Conservation (phyloP, 225 moss, liverwort and hornwort genomes). For the Polytrichum formosum region DNA sequence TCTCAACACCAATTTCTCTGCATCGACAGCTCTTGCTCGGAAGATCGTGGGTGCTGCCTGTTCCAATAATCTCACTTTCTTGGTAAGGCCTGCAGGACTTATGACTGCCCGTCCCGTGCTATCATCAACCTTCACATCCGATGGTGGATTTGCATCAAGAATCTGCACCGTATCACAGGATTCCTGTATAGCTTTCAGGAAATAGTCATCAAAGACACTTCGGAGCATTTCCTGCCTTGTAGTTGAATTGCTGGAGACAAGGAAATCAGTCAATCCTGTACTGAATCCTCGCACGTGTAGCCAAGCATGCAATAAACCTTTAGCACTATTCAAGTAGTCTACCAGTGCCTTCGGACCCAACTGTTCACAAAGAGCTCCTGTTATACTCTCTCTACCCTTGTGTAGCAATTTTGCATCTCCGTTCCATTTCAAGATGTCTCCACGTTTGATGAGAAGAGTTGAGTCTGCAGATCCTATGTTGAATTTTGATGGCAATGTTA, state of each 20-base stretch:
- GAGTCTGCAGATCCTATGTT: constrained; percentile 34
- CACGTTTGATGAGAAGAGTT: constrained; percentile 48
- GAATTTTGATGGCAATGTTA: constrained; percentile 41
- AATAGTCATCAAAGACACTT: constrained; percentile 31
- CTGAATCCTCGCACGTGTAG: constrained; percentile 69
- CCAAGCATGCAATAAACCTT: constrained; percentile 71
- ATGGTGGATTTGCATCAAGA: constrained; percentile 24
- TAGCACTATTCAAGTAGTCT: constrained; percentile 64
- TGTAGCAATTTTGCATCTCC: constrained; percentile 60
- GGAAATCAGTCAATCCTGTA: constrained; percentile 68
- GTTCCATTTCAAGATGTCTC: constrained; percentile 56
- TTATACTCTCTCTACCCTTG: constrained; percentile 51
- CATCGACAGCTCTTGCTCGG: constrained; percentile 44
- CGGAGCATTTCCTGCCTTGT: constrained; percentile 45
- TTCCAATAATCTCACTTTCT: constrained; percentile 46
- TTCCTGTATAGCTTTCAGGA: constrained; percentile 37
- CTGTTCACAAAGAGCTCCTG: constrained; percentile 54
- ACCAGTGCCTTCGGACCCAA: constrained; percentile 52
- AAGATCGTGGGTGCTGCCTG: constrained; percentile 61
- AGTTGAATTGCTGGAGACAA: constrained; percentile 30
- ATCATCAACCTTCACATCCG: constrained; percentile 2
- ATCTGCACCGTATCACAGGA: constrained; percentile 36
- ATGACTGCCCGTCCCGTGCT: background rate
- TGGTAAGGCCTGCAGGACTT: constrained; percentile 29
- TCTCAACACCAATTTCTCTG: constrained; percentile 41